phyloP scores from a whole-genome alignment of 306 rosid genomes.

The Quercus agrifolia region DNA sequence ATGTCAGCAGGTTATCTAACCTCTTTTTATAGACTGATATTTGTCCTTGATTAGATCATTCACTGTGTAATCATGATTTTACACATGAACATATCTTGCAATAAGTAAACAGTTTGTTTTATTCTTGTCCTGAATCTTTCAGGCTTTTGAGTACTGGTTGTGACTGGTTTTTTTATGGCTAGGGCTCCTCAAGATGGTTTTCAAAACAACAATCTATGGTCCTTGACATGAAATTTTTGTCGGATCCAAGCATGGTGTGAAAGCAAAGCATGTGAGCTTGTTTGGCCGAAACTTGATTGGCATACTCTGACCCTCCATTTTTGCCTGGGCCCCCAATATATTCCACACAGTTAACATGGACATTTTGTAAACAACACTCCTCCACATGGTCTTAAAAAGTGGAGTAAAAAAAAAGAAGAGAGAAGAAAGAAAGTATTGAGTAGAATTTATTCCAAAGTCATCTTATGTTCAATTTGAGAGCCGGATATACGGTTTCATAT shows the following conservation, averaged over 20 bases:
- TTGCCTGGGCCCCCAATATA: too few species aligned
- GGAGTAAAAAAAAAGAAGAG: neutral
- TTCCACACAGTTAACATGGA: too few species aligned
- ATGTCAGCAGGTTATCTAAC: neutral
- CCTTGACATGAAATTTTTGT: neutral
- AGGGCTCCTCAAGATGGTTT: too few species aligned
- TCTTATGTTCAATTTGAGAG: neutral
- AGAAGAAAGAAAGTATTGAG: neutral
- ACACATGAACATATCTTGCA: neutral
- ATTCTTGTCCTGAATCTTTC: neutral
- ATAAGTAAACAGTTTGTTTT: neutral
- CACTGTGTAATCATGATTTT: neutral
- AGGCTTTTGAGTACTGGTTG: neutral
- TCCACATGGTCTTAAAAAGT: neutral
- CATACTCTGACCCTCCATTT: too few species aligned
- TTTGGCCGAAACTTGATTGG: too few species aligned
- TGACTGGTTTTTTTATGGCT: too few species aligned
- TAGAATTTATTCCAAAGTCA: neutral
- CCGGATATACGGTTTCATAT: neutral
- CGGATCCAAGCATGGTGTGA: neutral
- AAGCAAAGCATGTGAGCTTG: too few species aligned
- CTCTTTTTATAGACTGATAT: neutral
- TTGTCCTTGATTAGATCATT: neutral
- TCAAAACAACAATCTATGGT: too few species aligned
- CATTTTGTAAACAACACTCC: too few species aligned